Conservation (phyloP, 495 filamentous ascomycete genomes). For the Hyaloscypha bicolor region DNA sequence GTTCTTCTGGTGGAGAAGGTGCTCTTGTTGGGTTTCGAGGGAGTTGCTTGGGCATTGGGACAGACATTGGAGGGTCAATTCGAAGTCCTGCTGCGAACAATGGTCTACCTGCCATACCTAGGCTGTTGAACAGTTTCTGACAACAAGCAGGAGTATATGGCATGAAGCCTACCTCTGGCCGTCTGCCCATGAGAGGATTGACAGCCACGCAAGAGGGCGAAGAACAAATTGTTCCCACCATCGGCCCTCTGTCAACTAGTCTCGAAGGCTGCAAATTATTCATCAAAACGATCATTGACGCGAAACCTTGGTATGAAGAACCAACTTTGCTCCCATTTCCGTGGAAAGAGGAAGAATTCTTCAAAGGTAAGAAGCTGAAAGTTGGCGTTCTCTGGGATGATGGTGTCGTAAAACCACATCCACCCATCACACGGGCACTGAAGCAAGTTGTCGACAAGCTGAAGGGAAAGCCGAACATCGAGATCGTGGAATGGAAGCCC, state of each 20-base stretch:
- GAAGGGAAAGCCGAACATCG: slow-evolving; percentile 46
- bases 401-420: slow-evolving; percentile 70
- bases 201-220: slow-evolving; percentile 52
- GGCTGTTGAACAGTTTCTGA: background rate
- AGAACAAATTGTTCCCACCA: slow-evolving; percentile 61
- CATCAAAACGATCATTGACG: slow-evolving; percentile 57
- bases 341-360: slow-evolving; percentile 51
- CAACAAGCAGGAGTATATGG: slow-evolving; percentile 53
- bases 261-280: slow-evolving; percentile 68
- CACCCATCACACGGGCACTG: slow-evolving; percentile 65
- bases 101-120: slow-evolving; percentile 36
- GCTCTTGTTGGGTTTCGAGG: slow-evolving; percentile 62
- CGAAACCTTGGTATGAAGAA: slow-evolving; percentile 64
- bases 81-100: slow-evolving; percentile 64
- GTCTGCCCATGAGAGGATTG: slow-evolving; percentile 57
- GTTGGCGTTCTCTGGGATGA: slow-evolving; percentile 74
- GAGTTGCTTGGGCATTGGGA: slow-evolving; percentile 65
- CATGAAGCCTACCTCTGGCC: slow-evolving; percentile 59
- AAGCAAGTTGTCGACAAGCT: slow-evolving; percentile 57
- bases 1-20: slow-evolving; percentile 68
- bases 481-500: slow-evolving; percentile 66
- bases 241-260: slow-evolving; percentile 64
- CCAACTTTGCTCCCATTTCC: slow-evolving; percentile 60
- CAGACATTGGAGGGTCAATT: slow-evolving; percentile 71
- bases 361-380: slow-evolving; percentile 54